Conservation (phyloP, 352 stramenopile species). For the Pythium dissotocum region DNA sequence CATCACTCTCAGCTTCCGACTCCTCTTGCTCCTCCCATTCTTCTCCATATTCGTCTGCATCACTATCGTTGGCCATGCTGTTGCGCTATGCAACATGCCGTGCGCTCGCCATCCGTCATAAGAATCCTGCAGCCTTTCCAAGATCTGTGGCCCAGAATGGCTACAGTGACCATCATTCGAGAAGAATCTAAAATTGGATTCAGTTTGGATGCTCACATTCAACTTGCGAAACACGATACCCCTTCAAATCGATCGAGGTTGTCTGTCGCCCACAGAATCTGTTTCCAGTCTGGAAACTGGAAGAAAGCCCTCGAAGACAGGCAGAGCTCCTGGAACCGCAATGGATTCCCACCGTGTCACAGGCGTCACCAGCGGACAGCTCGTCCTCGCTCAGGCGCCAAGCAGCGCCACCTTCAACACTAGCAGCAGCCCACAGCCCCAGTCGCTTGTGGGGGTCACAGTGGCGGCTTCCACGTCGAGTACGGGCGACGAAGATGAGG, state of each 20-base stretch:
- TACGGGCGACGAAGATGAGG: constrained; percentile 8
- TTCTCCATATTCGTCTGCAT: constrained; percentile 6
- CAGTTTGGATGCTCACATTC: background rate
- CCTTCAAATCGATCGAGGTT: background rate
- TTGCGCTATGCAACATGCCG: background rate
- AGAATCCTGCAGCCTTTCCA: no score
- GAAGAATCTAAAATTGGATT: background rate
- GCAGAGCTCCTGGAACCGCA: constrained; percentile 21
- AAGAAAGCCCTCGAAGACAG: constrained; percentile 22
- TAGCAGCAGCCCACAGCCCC: background rate
- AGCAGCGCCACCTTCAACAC: constrained; percentile 3
- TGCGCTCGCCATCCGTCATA: no score
- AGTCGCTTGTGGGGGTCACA: background rate
- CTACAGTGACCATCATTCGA: constrained; percentile 3
- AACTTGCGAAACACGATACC: background rate
- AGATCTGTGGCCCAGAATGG: background rate
- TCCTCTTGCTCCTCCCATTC: constrained; percentile 15
- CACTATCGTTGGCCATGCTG: background rate
- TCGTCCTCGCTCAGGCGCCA: background rate
- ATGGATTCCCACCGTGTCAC: constrained; percentile 5
- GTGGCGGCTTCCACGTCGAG: background rate
- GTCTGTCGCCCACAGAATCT: no score
- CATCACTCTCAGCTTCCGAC: constrained; percentile 8
- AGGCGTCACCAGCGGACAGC: background rate
- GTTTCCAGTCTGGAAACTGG: constrained; percentile 12